Evolutionary conservation across 2,329 filamentous ascomycete species (phyloP), one percentile per base, ranked within the genome.

Genomic region (Talaromyces atroroseus): DNA sequence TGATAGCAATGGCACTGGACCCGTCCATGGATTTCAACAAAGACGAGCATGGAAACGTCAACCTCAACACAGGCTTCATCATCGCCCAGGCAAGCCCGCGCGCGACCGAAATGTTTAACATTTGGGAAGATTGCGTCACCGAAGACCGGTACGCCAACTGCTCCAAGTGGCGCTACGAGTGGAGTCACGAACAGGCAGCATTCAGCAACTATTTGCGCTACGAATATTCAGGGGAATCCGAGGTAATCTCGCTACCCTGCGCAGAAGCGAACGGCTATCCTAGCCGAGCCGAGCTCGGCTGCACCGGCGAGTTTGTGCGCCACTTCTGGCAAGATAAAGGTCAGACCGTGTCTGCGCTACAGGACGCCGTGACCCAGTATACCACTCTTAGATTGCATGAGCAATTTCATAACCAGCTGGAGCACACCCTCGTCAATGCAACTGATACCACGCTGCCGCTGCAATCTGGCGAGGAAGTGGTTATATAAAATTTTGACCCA

Each of bases 181-280:
- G 56, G 56, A 58, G 56, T 29, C 56, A 58, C 51, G 56, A 58
- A 36, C 56, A 58, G 40, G 56, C 56, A 5, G 56, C 56, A 1
- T 58, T 58, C 47, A 58, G 56, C 46, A 54, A 58, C 47, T 58
- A 45, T 38, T 21, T 58, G 3, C 56, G 56, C 40, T 58, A 58
- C 21, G 56, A 54, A 36, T 58, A 58, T 23, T 40, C 46, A 1
- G 34, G 11, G 1, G 45, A 29, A n/a, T 45, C 46, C 14, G 56
- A 58, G 38, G 46, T 58, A 6, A 50, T 58, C 24, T 49, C 46
- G 2, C 32, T 58, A 1, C 40, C 56, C 10, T 58, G 56, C 18
- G 47, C 56, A 8, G 56, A 58, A 14, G 56, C 56, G 2, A 58
- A 58, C 21, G 56, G 56, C 8, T 58, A 58, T 23, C 56, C 56